A percentile compares a stretch with the other conserved stretches of the same genome.
Evolutionary conservation across 257 asterid species (phyloP).

Genomic region (Apocynum venetum): DNA sequence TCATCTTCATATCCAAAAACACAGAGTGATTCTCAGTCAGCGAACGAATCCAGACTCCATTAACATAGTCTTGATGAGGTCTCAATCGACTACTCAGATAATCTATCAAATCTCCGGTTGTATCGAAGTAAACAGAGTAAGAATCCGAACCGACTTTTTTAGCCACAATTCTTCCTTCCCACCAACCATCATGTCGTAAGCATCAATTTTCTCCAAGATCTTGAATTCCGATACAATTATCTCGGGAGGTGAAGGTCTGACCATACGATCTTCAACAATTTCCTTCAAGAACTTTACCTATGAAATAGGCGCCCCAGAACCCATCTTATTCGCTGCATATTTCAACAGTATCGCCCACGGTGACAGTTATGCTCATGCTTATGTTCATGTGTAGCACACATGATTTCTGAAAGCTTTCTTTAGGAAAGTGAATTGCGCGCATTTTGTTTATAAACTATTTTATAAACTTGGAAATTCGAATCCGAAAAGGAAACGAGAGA

Average conservation of each 20-base stretch:
- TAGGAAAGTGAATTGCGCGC: not conserved
- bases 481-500: no score
- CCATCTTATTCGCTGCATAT: constrained; percentile 19
- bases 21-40: not conserved
- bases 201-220: constrained; percentile 9
- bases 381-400: not conserved
- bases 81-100: not conserved
- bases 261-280: not conserved
- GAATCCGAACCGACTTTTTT: not conserved
- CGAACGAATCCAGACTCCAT: not conserved
- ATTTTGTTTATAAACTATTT: not conserved
- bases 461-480: no score
- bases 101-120: not conserved
- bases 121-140: constrained; percentile 3
- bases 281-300: constrained; percentile 11
- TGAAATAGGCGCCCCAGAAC: constrained; percentile 19
- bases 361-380: not conserved
- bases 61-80: not conserved
- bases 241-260: not conserved
- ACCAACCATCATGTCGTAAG: constrained; percentile 10
- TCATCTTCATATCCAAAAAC: not conserved
- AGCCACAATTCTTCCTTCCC: constrained; percentile 5
- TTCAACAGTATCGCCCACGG: constrained; percentile 17
- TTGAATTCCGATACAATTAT: not conserved
- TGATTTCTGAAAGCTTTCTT: not conserved